These are phyloP conservation scores for Kodamaea leandrae DNA, from an alignment of 805 yeast species.

Conservation along the genomic window DNA sequence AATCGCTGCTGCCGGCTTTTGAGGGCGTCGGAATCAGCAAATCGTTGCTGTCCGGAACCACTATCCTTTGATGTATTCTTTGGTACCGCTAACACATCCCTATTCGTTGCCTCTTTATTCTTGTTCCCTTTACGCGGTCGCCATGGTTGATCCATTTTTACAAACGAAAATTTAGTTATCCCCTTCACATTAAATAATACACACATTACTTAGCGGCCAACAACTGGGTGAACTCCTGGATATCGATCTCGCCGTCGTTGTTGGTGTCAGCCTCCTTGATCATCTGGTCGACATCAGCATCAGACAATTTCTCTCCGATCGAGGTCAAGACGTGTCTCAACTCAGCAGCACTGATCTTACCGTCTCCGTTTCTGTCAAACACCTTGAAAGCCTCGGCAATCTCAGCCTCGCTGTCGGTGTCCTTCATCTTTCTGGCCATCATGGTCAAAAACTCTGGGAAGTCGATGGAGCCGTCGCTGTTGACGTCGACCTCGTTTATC, in stretches of 20 bases:
- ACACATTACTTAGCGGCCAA: conserved; percentile 64
- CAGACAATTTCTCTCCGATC: conserved; percentile 94
- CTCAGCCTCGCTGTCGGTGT: conserved; percentile 96
- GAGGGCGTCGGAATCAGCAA: not conserved
- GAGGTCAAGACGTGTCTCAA: conserved; percentile 95
- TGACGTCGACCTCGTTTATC: conserved; percentile 95
- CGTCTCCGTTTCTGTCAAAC: conserved; percentile 94
- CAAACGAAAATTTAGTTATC: conserved; percentile 2
- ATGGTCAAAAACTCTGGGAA: conserved; percentile 48
- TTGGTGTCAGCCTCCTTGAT: conserved; percentile 91
- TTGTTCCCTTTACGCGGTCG: too few species aligned
- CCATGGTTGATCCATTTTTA: not conserved
- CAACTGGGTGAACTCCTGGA: conserved; percentile 92
- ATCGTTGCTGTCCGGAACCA: not conserved
- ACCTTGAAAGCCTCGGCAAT: conserved; percentile 97
- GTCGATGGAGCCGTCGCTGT: conserved; percentile 76
- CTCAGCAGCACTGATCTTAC: conserved; percentile 94
- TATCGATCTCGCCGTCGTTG: conserved; percentile 96
- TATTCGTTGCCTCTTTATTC: too few species aligned
- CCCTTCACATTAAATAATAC: conserved; percentile 1
- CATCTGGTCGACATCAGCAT: conserved; percentile 97
- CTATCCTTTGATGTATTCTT: too few species aligned
- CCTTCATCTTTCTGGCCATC: conserved; percentile 72
- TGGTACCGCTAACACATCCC: too few species aligned
- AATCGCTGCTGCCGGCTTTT: conserved; percentile 4